Evolutionary conservation across 2,329 filamentous ascomycete genomes (phyloP).

Genomic region (Verticillium alfalfae): DNA sequence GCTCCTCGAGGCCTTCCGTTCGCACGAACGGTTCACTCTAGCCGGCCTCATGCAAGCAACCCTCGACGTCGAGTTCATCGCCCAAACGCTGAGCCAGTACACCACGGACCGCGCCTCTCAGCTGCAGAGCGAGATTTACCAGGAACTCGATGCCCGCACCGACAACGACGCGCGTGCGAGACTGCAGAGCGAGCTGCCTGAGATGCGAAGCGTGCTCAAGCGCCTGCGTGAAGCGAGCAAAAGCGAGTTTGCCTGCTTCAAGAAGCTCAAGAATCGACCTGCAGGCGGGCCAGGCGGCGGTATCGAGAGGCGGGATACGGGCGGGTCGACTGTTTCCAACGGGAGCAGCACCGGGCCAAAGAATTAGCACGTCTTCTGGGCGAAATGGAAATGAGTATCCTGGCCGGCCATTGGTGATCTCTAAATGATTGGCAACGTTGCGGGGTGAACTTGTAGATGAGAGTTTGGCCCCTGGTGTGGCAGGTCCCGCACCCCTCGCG

Average conservation of each 20-base stretch:
- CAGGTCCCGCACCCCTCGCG: not conserved
- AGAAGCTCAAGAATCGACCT: conserved; percentile 48
- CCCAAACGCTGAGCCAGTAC: conserved; percentile 87
- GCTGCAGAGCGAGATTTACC: conserved; percentile 84
- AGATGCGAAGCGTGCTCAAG: conserved; percentile 85
- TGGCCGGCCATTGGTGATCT: not conserved
- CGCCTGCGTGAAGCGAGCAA: conserved; percentile 73
- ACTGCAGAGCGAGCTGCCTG: conserved; percentile 81
- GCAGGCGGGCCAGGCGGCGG: conserved; percentile 27
- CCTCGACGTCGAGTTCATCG: conserved; percentile 92
- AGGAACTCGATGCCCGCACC: conserved; percentile 82
- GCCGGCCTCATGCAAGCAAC: conserved; percentile 92
- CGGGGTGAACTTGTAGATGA: not conserved
- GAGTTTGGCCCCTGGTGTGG: not conserved
- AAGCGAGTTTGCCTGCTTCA: conserved; percentile 84
- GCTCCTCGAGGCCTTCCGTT: conserved; percentile 76
- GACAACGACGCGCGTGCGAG: conserved; percentile 77
- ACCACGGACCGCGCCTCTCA: conserved; percentile 77
- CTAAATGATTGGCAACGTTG: not conserved
- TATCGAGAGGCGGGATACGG: conserved; percentile 24
- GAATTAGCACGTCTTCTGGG: not conserved
- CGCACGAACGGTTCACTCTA: conserved; percentile 64
- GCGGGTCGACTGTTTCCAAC: conserved; percentile 15
- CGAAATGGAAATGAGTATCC: not conserved
- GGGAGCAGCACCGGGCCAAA: not conserved